A percentile compares a stretch with the other conserved stretches of the same genome.
phyloP scores from a whole-genome alignment of 345 rosid genomes.

The Adansonia digitata region DNA sequence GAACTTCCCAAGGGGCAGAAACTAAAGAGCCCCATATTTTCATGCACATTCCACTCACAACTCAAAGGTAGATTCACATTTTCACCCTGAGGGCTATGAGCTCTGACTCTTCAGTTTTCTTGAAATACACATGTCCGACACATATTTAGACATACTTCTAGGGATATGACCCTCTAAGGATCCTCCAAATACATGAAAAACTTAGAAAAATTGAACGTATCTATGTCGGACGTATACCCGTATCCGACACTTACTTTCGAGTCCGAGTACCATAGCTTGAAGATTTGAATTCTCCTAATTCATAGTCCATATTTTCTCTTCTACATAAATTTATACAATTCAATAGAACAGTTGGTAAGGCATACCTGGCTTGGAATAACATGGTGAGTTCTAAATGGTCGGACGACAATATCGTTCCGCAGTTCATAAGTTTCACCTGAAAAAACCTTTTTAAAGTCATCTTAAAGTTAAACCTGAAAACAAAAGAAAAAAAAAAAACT shows the following conservation, averaged over 20 bases:
- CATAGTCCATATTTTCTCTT: neutral
- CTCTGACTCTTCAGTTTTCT: too few relatives aligned
- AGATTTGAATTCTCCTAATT: neutral
- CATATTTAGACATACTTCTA: too few relatives aligned
- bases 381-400: conserved; percentile 83
- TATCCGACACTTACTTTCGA: too few relatives aligned
- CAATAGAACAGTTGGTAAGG: neutral
- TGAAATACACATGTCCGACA: too few relatives aligned
- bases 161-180: too few relatives aligned
- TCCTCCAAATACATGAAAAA: too few relatives aligned
- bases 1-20: neutral
- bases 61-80: neutral
- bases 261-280: too few relatives aligned
- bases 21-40: neutral
- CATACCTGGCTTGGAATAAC: conserved; percentile 90
- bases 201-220: too few relatives aligned
- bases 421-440: conserved; percentile 92
- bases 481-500: neutral
- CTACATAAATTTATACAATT: neutral
- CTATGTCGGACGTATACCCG: too few relatives aligned
- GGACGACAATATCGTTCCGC: conserved; percentile 74
- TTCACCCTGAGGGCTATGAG: neutral
- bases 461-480: neutral
- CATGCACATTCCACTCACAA: neutral
- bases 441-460: conserved; percentile 15